phyloP scores from a whole-genome alignment of 1,284 basidiomycete species.

The Naganishia sp. region DNA sequence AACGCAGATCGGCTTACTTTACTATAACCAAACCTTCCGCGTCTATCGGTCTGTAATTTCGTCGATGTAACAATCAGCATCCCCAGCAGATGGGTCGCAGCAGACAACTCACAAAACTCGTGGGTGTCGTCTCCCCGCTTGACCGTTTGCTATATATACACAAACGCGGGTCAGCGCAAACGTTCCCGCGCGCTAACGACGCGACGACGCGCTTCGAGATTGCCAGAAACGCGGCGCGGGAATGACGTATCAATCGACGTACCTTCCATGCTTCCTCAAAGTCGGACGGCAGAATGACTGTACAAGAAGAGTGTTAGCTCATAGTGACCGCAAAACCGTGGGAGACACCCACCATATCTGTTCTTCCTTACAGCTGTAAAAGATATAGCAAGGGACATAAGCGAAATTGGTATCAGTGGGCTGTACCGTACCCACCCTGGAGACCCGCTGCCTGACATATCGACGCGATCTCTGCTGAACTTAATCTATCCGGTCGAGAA shows the following conservation, averaged over 20 bases:
- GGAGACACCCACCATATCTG: constrained; percentile 63
- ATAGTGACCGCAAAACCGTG: neutral
- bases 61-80: constrained; percentile 10
- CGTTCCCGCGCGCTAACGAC: constrained; percentile 38
- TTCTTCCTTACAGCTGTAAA: constrained; percentile 91
- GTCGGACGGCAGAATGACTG: constrained; percentile 88
- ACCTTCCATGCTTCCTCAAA: constrained; percentile 99
- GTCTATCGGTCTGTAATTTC: constrained; percentile 27
- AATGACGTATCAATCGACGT: constrained; percentile 54
- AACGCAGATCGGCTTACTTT: constrained; percentile 24
- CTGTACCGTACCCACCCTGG: constrained; percentile 65
- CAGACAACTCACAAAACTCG: constrained; percentile 78
- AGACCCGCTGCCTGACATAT: constrained; percentile 97
- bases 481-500: constrained; percentile 91
- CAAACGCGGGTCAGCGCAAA: constrained; percentile 40
- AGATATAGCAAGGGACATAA: neutral
- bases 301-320: neutral
- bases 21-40: constrained; percentile 26
- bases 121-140: constrained; percentile 90
- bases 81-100: constrained; percentile 41
- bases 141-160: constrained; percentile 73
- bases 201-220: constrained; percentile 35
- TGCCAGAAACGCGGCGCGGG: constrained; percentile 51
- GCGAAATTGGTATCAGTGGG: neutral
- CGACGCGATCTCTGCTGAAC: constrained; percentile 91